Evolutionary conservation across 2,329 filamentous ascomycete genomes (phyloP), one percentile per base, ranked within the genome.

Genomic region (Mycocentrospora acerina): DNA sequence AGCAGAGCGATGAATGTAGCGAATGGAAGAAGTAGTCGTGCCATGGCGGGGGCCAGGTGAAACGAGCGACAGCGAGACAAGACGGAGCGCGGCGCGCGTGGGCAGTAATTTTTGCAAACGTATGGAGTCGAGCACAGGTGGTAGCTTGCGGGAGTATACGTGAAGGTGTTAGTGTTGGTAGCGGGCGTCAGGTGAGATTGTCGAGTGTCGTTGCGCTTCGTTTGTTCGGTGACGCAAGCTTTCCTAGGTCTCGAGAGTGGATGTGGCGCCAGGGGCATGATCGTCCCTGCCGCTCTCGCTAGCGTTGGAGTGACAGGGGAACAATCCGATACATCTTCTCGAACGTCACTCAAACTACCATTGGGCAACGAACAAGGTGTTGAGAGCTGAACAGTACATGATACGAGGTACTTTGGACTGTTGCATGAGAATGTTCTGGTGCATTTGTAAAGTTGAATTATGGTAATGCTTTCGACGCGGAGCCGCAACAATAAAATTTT

Each of bases 1-100:
- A 68, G 56, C 26, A 77, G 52, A 18, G 68, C 52, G 28, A 64
- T 53, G 37, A 73, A 46, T 29, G 53, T 48, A 17, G 50, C 51
- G 27, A 65, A 42, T 15, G 57, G 51, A 22, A 54, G 38, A 27
- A 59, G 42, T 40, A 62, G 42, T 22, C 57, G 57, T 24, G 49
- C 46, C 61, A 64, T 67, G 25, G 46, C 41, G 52, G 38, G 32
- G n/a, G 16, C 24, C 19, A 24, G 24, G 24, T 43, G 32, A 42
- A 53, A 38, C 47, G 54, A 57, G 54, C 46, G 50, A 48, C 43
- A 25, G 27, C 16, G 38, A 22, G 10, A 12, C 19, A 22, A 13
- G 15, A 24, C 14, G 26, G 28, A 28, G 30, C 19, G 36, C 31
- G 17, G 31, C 18, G 41, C 36, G 33, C 25, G 22, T 17, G 15